Base-by-base conservation (phyloP, 106 monocot genomes). In the Dactylorhiza incarnata region DNA sequence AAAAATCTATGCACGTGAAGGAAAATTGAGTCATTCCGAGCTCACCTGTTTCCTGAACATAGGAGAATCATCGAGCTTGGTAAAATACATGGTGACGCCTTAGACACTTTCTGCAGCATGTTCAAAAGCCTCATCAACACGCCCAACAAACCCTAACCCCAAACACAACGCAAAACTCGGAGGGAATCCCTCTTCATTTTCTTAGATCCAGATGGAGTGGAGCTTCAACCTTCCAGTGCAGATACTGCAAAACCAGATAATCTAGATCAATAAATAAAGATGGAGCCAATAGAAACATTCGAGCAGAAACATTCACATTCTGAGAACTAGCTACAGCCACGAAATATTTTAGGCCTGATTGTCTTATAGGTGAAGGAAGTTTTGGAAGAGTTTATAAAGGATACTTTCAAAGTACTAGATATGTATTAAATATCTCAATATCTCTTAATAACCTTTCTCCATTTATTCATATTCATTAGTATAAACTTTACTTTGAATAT, bases 1-100 rank as follows among this genome's bases (percentile, higher is more conserved):
- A 61, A 20, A 61, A 20, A 15, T 15, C n/a, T 6, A 6, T 6
- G 6, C 45, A 69, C 69, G 69, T 29, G 45, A n/a, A 46, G 22
- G 11, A 44, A 49, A 48, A 48, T 63, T 0, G 72, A 72, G 72
- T 11, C 5, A 22, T 72, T 48, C 10, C 72, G 5, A 72, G 11
- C 72, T 48, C 75, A 95, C 95, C 95, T 95, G 95, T 76, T 92
- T 90, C 48, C 95, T 81, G 74, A 95, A 90, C 95, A 95, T 95
- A 19, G 95, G 95, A 77, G 95, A 95, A 78, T 95, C 95, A 74
- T 95, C 95, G 75, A 95, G 95, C 90, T 93, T 95, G 73, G 88
- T 46, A 77, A 93, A 95, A 92, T 82, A 80, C 95, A 95, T 95
- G 72, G 47, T 83, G 92, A 77, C 56, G 43, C 75, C 58, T 63